A percentile compares a stretch with the other conserved stretches of the same genome.
Evolutionary conservation across 495 filamentous ascomycete genomes (phyloP).

Genomic region (Xylaria longipes): DNA sequence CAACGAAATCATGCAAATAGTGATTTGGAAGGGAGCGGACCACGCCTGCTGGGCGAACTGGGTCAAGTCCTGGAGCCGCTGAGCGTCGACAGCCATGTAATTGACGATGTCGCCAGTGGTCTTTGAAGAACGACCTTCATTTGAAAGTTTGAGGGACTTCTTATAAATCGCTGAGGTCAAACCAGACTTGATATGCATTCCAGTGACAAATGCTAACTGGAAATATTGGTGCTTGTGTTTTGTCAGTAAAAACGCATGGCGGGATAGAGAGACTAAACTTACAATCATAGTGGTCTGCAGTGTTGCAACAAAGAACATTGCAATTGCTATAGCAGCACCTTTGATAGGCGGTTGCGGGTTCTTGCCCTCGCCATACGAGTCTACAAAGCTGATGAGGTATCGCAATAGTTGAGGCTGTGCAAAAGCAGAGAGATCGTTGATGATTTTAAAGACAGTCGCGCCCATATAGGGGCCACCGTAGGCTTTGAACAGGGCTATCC

Average conservation of each 20-base stretch:
- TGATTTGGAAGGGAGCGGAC: slow-evolving; percentile 97
- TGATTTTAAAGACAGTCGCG: slow-evolving; percentile 81
- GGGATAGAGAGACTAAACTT: slow-evolving; percentile 21
- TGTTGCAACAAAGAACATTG: slow-evolving; percentile 90
- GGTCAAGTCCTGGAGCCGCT: slow-evolving; percentile 90
- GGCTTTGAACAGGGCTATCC: slow-evolving; percentile 84
- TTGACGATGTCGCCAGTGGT: slow-evolving; percentile 99
- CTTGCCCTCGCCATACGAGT: slow-evolving; percentile 69
- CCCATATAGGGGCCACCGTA: slow-evolving; percentile 84
- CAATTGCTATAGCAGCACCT: slow-evolving; percentile 86
- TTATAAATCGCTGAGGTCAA: slow-evolving; percentile 90
- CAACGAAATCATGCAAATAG: slow-evolving; percentile 91
- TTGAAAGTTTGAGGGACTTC: slow-evolving; percentile 88
- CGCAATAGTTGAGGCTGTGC: slow-evolving; percentile 90
- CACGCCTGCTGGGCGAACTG: slow-evolving; percentile 94
- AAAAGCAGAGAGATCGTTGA: slow-evolving; percentile 85
- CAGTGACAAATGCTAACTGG: slow-evolving; percentile 90
- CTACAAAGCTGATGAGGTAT: slow-evolving; percentile 83
- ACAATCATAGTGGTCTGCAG: slow-evolving; percentile 72
- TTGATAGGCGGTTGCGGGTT: slow-evolving; percentile 76
- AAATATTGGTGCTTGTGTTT: slow-evolving; percentile 92
- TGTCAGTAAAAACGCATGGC: slow-evolving; percentile 25
- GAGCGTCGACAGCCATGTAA: slow-evolving; percentile 97
- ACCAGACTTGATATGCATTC: slow-evolving; percentile 93
- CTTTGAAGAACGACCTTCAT: slow-evolving; percentile 88